These are phyloP conservation scores for Gracilaria gracilis DNA, from an alignment of 23 red algal species.

Conservation along the genomic window DNA sequence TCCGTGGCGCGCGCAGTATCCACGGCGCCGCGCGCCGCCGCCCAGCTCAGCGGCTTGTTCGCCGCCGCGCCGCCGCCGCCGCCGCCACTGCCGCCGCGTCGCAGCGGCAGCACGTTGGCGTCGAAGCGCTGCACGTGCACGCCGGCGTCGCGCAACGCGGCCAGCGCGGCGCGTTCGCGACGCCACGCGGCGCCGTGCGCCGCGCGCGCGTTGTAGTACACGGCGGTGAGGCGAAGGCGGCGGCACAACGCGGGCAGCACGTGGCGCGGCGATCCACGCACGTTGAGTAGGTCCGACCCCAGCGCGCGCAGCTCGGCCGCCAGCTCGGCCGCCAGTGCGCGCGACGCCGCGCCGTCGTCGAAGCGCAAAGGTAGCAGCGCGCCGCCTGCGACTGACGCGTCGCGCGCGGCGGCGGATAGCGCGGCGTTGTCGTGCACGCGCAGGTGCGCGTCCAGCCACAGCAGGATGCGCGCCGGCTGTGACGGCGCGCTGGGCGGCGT, in stretches of 20 bases:
- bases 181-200: too few species aligned
- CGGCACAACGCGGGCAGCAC: neutral
- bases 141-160: conserved; percentile 32
- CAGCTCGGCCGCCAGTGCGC: conserved; percentile 14
- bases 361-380: conserved; percentile 56
- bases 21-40: neutral
- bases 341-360: neutral
- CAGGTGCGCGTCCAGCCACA: conserved; percentile 77
- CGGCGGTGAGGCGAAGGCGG: conserved; percentile 32
- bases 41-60: neutral
- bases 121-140: conserved; percentile 46
- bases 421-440: conserved; percentile 77
- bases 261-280: neutral
- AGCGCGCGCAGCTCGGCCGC: neutral
- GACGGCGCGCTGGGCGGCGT: too few species aligned
- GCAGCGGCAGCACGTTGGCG: conserved; percentile 31
- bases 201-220: conserved; percentile 55
- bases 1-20: neutral
- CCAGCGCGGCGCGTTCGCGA: neutral
- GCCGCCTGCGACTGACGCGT: conserved; percentile 28
- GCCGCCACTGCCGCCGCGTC: neutral
- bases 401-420: conserved; percentile 46
- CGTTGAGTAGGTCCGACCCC: conserved; percentile 19
- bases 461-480: conserved; percentile 57
- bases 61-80: too few species aligned